A percentile compares a stretch with the other conserved stretches of the same genome.
phyloP scores from a whole-genome alignment of 768 basidiomycete species.

The Leccinum uliginosum region DNA sequence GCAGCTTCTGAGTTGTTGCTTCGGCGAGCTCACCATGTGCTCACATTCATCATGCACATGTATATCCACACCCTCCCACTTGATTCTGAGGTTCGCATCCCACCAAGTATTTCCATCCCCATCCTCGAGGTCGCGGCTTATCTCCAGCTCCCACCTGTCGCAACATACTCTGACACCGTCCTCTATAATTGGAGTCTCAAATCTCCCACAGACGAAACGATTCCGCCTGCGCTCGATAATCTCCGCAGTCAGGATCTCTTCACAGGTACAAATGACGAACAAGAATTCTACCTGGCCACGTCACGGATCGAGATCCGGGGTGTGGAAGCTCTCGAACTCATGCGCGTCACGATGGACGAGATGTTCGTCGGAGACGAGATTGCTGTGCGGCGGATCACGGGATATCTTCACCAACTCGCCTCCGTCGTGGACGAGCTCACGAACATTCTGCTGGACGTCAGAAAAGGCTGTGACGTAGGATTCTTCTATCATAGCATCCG shows the following conservation, averaged over 20 bases:
- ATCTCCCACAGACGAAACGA: conserved; percentile 22
- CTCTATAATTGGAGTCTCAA: conserved; percentile 74
- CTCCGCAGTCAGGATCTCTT: conserved; percentile 66
- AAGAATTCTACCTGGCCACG: conserved; percentile 84
- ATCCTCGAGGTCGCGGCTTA: conserved; percentile 64
- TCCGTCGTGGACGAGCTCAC: conserved; percentile 61
- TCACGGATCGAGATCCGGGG: conserved; percentile 84
- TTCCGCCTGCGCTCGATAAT: conserved; percentile 47
- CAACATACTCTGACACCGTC: conserved; percentile 90
- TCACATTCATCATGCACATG: conserved; percentile 71
- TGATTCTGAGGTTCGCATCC: conserved; percentile 55
- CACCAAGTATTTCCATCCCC: conserved; percentile 67
- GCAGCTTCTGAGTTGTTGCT: conserved; percentile 50
- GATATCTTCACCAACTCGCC: conserved; percentile 62
- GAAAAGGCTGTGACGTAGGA: conserved; percentile 66
- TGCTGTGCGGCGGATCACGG: conserved; percentile 56
- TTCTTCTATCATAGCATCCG: conserved; percentile 69
- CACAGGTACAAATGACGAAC: conserved; percentile 75
- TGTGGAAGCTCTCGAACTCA: conserved; percentile 77
- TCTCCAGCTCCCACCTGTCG: conserved; percentile 79
- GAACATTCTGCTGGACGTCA: conserved; percentile 56
- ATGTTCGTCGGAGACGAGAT: conserved; percentile 72
- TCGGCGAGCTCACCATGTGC: conserved; percentile 68
- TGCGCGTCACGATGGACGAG: conserved; percentile 85
- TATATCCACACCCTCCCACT: conserved; percentile 66